Percentiles rank a stretch among this genome's conserved stretches.
Evolutionary conservation across 352 stramenopile genomes (phyloP).

Genomic region (Globisporangium canariense): DNA sequence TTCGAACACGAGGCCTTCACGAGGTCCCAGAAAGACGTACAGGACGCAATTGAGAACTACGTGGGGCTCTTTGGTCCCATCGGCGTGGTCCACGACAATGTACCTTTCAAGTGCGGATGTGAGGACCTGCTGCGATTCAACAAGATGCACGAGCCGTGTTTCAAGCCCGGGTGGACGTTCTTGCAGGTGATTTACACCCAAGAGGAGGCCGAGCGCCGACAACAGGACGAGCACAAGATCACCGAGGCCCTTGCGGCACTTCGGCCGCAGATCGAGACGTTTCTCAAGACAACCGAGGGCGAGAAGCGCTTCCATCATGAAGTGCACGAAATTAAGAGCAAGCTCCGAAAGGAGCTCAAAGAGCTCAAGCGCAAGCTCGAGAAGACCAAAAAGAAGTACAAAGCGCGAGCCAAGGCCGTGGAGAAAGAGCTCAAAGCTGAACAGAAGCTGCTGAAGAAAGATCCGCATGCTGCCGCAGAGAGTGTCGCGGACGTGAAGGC

Average conservation of each 20-base stretch:
- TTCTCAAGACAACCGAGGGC: constrained; percentile 50
- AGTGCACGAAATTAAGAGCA: constrained; percentile 41
- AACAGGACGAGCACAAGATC: constrained; percentile 45
- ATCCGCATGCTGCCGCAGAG: constrained; percentile 4
- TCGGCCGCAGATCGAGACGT: constrained; percentile 53
- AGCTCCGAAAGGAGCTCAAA: constrained; percentile 35
- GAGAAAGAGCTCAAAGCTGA: constrained; percentile 21
- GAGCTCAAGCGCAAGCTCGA: constrained; percentile 39
- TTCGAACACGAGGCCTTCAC: constrained; percentile 64
- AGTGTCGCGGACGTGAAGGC: constrained; percentile 39
- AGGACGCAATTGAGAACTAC: constrained; percentile 54
- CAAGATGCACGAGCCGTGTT: constrained; percentile 71
- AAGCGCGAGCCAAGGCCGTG: constrained; percentile 19
- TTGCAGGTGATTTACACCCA: constrained; percentile 54
- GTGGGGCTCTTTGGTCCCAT: constrained; percentile 59
- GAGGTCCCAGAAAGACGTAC: constrained; percentile 36
- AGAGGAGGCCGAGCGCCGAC: constrained; percentile 49
- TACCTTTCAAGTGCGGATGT: constrained; percentile 75
- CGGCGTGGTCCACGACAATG: constrained; percentile 47
- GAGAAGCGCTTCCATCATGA: constrained; percentile 67
- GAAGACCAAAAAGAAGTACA: constrained; percentile 24
- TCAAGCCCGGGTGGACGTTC: constrained; percentile 54
- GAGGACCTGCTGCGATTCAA: constrained; percentile 58
- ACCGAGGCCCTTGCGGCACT: constrained; percentile 41
- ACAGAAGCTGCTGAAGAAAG: constrained; percentile 21